Percentiles rank a stretch among this genome's conserved stretches.
phyloP scores from a whole-genome alignment of 805 yeast genomes.

The Candida maesae region DNA sequence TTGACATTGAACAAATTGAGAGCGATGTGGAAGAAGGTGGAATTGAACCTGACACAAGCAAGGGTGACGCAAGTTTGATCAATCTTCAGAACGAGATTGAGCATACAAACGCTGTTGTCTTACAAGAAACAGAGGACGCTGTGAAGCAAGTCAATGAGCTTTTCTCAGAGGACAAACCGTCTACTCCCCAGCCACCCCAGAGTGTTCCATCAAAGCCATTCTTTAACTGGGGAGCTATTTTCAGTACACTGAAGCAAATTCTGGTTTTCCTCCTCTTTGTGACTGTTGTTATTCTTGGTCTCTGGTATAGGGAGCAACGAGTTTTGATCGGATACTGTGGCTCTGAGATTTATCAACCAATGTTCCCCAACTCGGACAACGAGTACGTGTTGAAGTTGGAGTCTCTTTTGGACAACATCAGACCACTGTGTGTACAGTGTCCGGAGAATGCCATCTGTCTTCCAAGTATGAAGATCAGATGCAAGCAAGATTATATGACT shows the following conservation, averaged over 20 bases:
- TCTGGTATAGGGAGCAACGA: slow-evolving; percentile 66
- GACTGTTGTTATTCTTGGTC: slow-evolving; percentile 36
- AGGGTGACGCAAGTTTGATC: slow-evolving; percentile 9
- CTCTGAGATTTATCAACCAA: slow-evolving; percentile 44
- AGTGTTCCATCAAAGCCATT: slow-evolving; percentile 3
- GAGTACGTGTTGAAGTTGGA: slow-evolving; percentile 38
- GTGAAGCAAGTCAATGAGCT: slow-evolving; percentile 24
- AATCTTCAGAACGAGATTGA: slow-evolving; percentile 26
- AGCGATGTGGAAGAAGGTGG: slow-evolving; percentile 11
- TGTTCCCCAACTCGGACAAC: slow-evolving; percentile 32
- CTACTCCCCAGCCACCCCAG: too few species aligned
- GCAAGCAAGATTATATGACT: slow-evolving; percentile 63
- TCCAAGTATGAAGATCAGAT: slow-evolving; percentile 53
- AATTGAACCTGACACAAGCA: slow-evolving; percentile 9
- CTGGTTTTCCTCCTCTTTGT: slow-evolving; percentile 36
- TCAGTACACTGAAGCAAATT: slow-evolving; percentile 23
- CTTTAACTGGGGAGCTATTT: slow-evolving; percentile 11
- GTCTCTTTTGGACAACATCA: slow-evolving; percentile 39
- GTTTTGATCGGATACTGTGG: slow-evolving; percentile 74
- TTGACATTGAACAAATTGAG: slow-evolving; percentile 7
- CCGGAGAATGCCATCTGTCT: slow-evolving; percentile 80
- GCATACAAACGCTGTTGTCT: slow-evolving; percentile 19
- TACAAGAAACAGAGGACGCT: slow-evolving; percentile 28
- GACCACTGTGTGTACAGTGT: slow-evolving; percentile 70
- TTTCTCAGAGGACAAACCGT: slow-evolving; percentile 12